These are phyloP conservation scores for Trypanosomatidae sp. DNA, from an alignment of 208 protist genomes.

Conservation along the genomic window DNA sequence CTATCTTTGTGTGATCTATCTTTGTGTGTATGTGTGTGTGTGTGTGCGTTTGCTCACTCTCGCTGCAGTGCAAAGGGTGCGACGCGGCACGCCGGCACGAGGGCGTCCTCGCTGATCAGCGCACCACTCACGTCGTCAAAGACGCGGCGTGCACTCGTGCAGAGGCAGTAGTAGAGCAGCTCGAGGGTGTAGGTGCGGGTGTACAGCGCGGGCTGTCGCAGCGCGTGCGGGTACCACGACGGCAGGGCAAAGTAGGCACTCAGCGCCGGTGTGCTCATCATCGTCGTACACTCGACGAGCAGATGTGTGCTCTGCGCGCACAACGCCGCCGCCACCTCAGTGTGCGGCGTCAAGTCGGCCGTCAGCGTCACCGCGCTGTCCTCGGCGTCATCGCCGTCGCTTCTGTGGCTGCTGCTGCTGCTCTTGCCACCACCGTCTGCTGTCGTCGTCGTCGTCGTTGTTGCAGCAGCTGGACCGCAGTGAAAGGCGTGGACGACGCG, in stretches of 20 bases:
- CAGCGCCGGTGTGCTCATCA: slow-evolving; percentile 5
- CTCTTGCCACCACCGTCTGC: neutral
- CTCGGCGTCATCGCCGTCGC: slow-evolving; percentile 1
- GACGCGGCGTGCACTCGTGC: slow-evolving; percentile 15
- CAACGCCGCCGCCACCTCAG: slow-evolving; percentile 1
- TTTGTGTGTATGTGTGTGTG: no score
- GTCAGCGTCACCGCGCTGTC: slow-evolving; percentile 1
- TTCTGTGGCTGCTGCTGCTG: neutral
- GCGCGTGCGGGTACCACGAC: slow-evolving; percentile 22
- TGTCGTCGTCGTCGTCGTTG: neutral
- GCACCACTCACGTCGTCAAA: slow-evolving; percentile 18
- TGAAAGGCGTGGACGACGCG: slow-evolving; percentile 11
- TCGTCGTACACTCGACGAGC: slow-evolving; percentile 37
- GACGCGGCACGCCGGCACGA: slow-evolving; percentile 30
- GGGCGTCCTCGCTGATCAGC: slow-evolving; percentile 10
- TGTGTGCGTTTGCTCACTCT: no score
- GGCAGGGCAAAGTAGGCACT: slow-evolving; percentile 30
- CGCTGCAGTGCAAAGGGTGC: slow-evolving; percentile 8
- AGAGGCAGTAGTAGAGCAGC: slow-evolving; percentile 51
- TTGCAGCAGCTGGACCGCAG: slow-evolving; percentile 5
- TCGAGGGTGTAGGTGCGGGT: slow-evolving; percentile 46
- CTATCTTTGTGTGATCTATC: no score
- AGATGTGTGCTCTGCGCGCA: slow-evolving; percentile 24
- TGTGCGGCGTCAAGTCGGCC: slow-evolving; percentile 10
- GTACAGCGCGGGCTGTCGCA: slow-evolving; percentile 9